Conservation (phyloP, 2,329 filamentous ascomycete genomes). For the Penicillium sclerotiorum region DNA sequence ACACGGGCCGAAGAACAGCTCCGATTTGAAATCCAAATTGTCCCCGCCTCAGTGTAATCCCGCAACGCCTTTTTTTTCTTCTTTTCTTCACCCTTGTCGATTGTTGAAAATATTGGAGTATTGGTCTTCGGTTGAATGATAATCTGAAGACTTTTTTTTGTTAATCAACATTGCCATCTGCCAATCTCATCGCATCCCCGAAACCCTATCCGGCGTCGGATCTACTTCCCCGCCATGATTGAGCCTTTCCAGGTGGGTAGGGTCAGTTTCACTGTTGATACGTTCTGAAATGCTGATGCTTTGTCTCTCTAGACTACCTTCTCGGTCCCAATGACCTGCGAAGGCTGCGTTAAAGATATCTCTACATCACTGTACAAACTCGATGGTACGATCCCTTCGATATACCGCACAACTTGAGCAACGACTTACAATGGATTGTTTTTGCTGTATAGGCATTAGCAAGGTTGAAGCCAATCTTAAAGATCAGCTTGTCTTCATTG, state of each 20-base stretch:
- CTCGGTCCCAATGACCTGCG: conserved; percentile 90
- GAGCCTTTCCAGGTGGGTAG: conserved; percentile 50
- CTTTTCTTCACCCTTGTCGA: not conserved
- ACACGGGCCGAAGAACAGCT: conserved; percentile 31
- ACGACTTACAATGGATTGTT: not conserved
- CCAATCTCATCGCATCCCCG: too few species aligned
- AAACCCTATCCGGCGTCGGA: conserved; percentile 12
- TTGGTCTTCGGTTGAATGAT: not conserved
- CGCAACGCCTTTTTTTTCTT: conserved; percentile 8
- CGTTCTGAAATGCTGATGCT: conserved; percentile 17
- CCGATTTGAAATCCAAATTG: conserved; percentile 37
- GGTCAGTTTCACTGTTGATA: not conserved
- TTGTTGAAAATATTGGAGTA: not conserved
- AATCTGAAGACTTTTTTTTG: not conserved
- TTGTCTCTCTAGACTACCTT: conserved; percentile 72
- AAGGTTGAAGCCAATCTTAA: conserved; percentile 81
- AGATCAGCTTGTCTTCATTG: conserved; percentile 79
- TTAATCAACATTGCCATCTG: too few species aligned
- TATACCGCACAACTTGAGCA: not conserved
- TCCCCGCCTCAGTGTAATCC: conserved; percentile 16
- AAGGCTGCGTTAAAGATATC: conserved; percentile 84
- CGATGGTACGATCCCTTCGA: conserved; percentile 52
- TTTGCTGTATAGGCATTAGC: conserved; percentile 63
- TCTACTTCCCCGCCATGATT: conserved; percentile 39
- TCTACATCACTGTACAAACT: conserved; percentile 76